Base-by-base conservation (phyloP, 352 stramenopile genomes). In the Phytophthora megakarya region DNA sequence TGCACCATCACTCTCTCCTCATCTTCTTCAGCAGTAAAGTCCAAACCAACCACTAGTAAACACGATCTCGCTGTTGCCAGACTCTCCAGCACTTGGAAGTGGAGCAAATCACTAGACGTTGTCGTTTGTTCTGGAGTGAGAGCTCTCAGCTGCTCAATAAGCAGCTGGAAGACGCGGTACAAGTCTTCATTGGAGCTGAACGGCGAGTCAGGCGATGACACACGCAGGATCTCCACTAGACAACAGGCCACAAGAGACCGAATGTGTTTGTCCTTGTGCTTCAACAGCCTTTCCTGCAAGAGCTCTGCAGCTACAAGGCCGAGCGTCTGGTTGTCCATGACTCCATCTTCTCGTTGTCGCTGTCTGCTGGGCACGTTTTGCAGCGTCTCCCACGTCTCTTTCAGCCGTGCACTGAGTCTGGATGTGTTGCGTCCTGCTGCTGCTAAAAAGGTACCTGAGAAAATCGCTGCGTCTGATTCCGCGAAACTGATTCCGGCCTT, bases 21-120 rank as follows among this genome's bases (percentile, higher is more conserved):
- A 5, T 65, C 63, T 15, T 86, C 61, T 12, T 82, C 73, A 1
- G 52, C 30, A 0, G 58, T 75, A 53, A 73, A 89, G 18, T 91
- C 76, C 48, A 88, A 58, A 5, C 77, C 73, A 23, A 91, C 55
- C 10, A 89, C 62, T n/a, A 75, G 61, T 21, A 86, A 35, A 45
- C 77, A 89, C 4, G 80, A 81, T 67, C 88, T 91, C 37, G 72
- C 59, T 0, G 51, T 81, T 1, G 84, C 78, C 1, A 96, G 50
- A 21, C 73, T 92, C 53, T 96, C 88, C 7, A 96, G 56, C 5
- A 96, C 61, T 30, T 92, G 70, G 19, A 83, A 63, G 47, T 71
- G 60, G 26, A 82, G 79, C 25, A 80, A 32, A 43, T 76, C 59
- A 5, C 62, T 80, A 11, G 72, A 73, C 2, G 70, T 77, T 6